Conservation (phyloP, 2,329 filamentous ascomycete species). For the Penicillium sclerotigenum region DNA sequence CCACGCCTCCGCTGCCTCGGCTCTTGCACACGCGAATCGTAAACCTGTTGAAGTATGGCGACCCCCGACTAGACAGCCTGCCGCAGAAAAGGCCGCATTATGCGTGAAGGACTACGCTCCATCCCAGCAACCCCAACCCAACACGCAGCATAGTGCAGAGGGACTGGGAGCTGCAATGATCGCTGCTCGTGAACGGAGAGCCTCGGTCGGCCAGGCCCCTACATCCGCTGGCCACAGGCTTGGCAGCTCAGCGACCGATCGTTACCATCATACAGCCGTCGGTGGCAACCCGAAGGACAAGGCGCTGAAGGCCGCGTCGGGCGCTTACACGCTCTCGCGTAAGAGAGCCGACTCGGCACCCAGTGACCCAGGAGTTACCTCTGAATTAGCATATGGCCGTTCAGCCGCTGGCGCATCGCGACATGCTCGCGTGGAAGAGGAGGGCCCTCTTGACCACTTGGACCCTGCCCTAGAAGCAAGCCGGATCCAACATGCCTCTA, state of each 20-base stretch:
- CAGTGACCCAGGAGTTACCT: slow-evolving; percentile 42
- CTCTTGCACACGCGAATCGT: slow-evolving; percentile 68
- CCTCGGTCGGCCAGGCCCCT: slow-evolving; percentile 12
- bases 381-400: slow-evolving; percentile 56
- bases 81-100: slow-evolving; percentile 58
- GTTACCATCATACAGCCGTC: slow-evolving; percentile 48
- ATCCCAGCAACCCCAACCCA: slow-evolving; percentile 18
- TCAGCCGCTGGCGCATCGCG: slow-evolving; percentile 70
- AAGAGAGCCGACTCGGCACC: slow-evolving; percentile 65
- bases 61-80: slow-evolving; percentile 56
- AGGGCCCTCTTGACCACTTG: slow-evolving; percentile 48
- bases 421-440: slow-evolving; percentile 38
- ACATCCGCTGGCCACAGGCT: slow-evolving; percentile 11
- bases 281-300: slow-evolving; percentile 50
- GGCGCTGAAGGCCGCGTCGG: slow-evolving; percentile 72
- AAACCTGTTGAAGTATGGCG: slow-evolving; percentile 65
- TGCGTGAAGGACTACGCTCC: slow-evolving; percentile 58
- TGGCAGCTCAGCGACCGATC: slow-evolving; percentile 45
- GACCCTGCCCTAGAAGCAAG: slow-evolving; percentile 54
- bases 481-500: slow-evolving; percentile 60
- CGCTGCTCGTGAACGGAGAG: slow-evolving; percentile 45
- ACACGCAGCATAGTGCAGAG: slow-evolving; percentile 58
- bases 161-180: slow-evolving; percentile 73
- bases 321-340: slow-evolving; percentile 63
- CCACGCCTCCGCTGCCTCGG: slow-evolving; percentile 65